These are phyloP conservation scores for Picocystis sp. DNA, from an alignment of 163 green algal species.

Conservation along the genomic window DNA sequence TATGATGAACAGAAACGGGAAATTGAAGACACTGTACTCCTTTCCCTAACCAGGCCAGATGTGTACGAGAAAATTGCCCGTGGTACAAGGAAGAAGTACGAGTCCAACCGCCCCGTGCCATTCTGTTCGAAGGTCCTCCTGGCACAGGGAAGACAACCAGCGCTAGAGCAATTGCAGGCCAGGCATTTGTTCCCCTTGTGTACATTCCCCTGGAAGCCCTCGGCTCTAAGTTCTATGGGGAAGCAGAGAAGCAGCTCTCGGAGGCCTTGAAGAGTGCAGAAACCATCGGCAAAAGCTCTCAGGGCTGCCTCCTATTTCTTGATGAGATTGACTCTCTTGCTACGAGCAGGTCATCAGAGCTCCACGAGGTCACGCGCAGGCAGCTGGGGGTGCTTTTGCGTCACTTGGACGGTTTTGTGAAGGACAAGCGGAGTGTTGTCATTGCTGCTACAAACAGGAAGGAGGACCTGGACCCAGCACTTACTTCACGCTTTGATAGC, in stretches of 20 bases:
- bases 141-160: slow-evolving; percentile 65
- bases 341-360: slow-evolving; percentile 36
- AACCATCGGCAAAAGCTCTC: slow-evolving; percentile 24
- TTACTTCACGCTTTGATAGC: slow-evolving; percentile 48
- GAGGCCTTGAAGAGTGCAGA: slow-evolving; percentile 37
- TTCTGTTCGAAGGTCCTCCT: slow-evolving; percentile 83
- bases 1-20: slow-evolving; percentile 72
- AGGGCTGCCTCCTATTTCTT: slow-evolving; percentile 72
- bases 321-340: slow-evolving; percentile 84
- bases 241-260: slow-evolving; percentile 67
- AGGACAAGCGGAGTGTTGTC: slow-evolving; percentile 40
- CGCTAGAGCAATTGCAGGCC: slow-evolving; percentile 25
- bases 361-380: slow-evolving; percentile 67
- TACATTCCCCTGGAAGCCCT: slow-evolving; percentile 80
- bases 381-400: slow-evolving; percentile 74
- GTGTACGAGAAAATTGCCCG: slow-evolving; percentile 26
- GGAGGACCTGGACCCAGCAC: slow-evolving; percentile 65
- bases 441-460: slow-evolving; percentile 78
- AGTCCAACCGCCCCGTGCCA: slow-evolving; percentile 42
- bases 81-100: slow-evolving; percentile 31
- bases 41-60: slow-evolving; percentile 51
- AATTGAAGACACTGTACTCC: slow-evolving; percentile 79
- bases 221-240: slow-evolving; percentile 72
- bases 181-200: slow-evolving; percentile 61
- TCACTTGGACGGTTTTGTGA: slow-evolving; percentile 45